phyloP scores from a whole-genome alignment of 257 asterid species.

The Scutellaria barbata region DNA sequence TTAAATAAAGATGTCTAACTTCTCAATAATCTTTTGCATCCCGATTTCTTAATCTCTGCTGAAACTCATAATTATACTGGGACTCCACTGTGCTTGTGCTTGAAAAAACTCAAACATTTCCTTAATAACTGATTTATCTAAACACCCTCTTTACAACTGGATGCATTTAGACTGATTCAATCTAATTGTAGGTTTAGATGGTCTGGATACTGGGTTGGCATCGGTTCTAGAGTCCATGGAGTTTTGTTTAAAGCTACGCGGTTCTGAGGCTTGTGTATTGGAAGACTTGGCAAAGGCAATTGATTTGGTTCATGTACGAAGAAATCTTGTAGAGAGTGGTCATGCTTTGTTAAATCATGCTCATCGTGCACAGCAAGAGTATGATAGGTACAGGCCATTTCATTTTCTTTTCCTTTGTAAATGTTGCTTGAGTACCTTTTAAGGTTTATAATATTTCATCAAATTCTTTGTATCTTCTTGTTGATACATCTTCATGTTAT shows the following conservation, averaged over 20 bases:
- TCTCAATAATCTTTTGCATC: slow-evolving; percentile 24
- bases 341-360: slow-evolving; percentile 91
- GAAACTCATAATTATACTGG: slow-evolving; percentile 2
- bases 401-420: slow-evolving; percentile 21
- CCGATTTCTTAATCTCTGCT: not conserved
- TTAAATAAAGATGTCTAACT: slow-evolving; percentile 17
- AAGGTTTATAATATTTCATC: slow-evolving; percentile 22
- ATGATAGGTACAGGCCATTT: slow-evolving; percentile 68
- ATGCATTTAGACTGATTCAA: slow-evolving; percentile 23
- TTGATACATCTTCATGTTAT: slow-evolving; percentile 9
- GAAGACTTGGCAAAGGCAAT: slow-evolving; percentile 96
- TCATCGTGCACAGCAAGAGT: slow-evolving; percentile 88
- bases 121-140: slow-evolving; percentile 2
- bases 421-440: not conserved
- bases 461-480: slow-evolving; percentile 1
- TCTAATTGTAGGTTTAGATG: slow-evolving; percentile 65
- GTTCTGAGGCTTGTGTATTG: slow-evolving; percentile 91
- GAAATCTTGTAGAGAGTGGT: slow-evolving; percentile 93
- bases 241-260: slow-evolving; percentile 92
- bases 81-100: slow-evolving; percentile 19
- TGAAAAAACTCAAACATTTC: slow-evolving; percentile 15
- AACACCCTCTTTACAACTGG: slow-evolving; percentile 1
- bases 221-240: slow-evolving; percentile 93
- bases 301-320: slow-evolving; percentile 81
- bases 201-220: slow-evolving; percentile 89